Percentiles rank a stretch among this genome's conserved stretches.
phyloP scores from a whole-genome alignment of 129 eudicot genomes.

The Flaveria sonorensis region DNA sequence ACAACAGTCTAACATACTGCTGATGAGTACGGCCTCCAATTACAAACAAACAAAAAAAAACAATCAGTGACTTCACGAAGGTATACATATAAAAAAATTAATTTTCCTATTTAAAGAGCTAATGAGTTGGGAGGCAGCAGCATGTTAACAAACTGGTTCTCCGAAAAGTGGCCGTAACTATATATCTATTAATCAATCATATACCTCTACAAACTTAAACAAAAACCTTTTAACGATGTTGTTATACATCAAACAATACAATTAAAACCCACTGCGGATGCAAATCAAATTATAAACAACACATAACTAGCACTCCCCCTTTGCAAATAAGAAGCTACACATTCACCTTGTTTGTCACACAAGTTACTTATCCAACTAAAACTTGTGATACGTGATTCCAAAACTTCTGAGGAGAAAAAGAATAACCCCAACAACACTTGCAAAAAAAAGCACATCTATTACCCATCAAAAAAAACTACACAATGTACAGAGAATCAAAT shows the following conservation, averaged over 20 bases:
- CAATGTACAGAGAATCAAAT: conserved; percentile 3
- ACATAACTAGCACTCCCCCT: background rate
- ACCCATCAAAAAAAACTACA: background rate
- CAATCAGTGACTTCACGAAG: background rate
- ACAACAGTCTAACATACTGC: background rate
- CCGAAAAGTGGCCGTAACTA: background rate
- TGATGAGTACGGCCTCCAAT: background rate
- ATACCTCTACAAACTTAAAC: background rate
- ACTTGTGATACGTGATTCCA: background rate
- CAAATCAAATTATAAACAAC: background rate
- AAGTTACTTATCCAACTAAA: conserved; percentile 6
- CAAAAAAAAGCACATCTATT: background rate
- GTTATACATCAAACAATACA: background rate
- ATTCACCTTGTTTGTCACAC: conserved; percentile 9
- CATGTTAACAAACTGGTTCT: conserved; percentile 10
- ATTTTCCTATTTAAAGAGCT: background rate
- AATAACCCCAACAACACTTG: conserved; percentile 13
- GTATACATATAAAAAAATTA: background rate
- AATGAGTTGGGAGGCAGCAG: conserved; percentile 21
- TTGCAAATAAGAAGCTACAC: background rate
- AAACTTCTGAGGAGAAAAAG: background rate
- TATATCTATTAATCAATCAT: background rate
- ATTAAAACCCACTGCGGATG: background rate
- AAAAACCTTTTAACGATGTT: conserved; percentile 1
- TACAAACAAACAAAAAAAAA: background rate